phyloP scores from a whole-genome alignment of 73 alveolate genomes.

The Urostyla sp. region DNA sequence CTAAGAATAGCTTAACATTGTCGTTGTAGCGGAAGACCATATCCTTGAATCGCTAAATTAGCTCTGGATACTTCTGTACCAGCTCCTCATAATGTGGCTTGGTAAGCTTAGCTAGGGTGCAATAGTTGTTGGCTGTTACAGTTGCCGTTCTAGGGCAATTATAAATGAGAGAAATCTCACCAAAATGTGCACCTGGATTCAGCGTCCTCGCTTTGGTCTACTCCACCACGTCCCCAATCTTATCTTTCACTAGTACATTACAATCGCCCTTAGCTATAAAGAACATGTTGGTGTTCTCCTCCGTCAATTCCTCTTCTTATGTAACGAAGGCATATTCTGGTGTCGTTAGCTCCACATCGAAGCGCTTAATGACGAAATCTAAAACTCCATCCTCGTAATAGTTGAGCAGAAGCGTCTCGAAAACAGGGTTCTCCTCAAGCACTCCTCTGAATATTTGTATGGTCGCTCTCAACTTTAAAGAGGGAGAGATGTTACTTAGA shows the following conservation, averaged over 20 bases:
- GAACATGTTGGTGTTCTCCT: conserved; percentile 34
- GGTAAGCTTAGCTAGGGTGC: conserved; percentile 47
- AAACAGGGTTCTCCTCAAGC: conserved; percentile 42
- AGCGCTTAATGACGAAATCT: conserved; percentile 20
- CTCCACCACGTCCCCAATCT: conserved; percentile 29
- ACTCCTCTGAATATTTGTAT: conserved; percentile 53
- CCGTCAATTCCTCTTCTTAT: conserved; percentile 51
- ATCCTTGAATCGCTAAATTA: background rate
- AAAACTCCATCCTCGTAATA: conserved; percentile 14
- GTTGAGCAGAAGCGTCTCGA: background rate
- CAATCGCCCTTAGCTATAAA: conserved; percentile 73
- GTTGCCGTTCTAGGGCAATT: conserved; percentile 62
- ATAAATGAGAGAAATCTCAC: conserved; percentile 53
- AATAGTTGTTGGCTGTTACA: conserved; percentile 57
- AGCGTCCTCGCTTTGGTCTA: conserved; percentile 31
- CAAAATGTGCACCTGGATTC: conserved; percentile 65
- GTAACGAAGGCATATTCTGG: conserved; percentile 62
- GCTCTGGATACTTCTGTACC: conserved; percentile 25
- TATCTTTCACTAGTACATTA: conserved; percentile 49
- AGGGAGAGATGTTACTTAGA: conserved; percentile 58
- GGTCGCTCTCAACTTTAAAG: conserved; percentile 28
- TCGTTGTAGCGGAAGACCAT: conserved; percentile 52
- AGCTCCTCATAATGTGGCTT: conserved; percentile 13
- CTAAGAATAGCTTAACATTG: conserved; percentile 51
- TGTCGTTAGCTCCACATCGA: conserved; percentile 39